Percentiles rank a stretch among this genome's conserved stretches.
Conservation (phyloP, 108 stramenopile genomes). For the Seminavis robusta region DNA sequence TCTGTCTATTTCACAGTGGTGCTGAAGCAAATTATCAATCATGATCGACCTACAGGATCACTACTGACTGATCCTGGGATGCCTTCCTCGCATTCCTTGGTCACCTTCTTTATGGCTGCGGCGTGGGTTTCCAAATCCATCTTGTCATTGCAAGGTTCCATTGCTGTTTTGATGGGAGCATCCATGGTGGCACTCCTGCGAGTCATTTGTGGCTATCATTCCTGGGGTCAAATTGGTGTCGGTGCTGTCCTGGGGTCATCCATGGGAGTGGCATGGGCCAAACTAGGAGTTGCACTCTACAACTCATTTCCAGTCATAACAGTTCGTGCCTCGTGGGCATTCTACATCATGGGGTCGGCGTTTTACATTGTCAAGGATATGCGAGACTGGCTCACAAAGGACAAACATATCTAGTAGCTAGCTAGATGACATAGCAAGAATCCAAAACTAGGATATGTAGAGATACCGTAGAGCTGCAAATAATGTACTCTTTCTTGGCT, state of each 20-base stretch:
- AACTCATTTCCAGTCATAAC: no score
- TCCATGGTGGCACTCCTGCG: not conserved
- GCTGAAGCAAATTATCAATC: conserved; percentile 3
- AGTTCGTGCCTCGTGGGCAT: not conserved
- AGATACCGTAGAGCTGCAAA: no score
- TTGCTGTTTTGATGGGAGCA: not conserved
- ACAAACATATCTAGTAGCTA: conserved; percentile 7
- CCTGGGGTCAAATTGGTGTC: conserved; percentile 1
- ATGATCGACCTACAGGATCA: conserved; percentile 1
- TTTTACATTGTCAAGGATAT: not conserved
- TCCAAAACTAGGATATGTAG: no score
- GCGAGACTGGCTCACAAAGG: not conserved
- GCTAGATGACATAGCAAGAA: no score
- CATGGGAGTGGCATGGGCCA: not conserved
- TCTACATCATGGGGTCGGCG: conserved; percentile 2
- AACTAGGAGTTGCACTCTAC: not conserved
- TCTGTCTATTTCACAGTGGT: not conserved
- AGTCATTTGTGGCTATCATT: conserved; percentile 9
- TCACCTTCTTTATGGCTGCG: conserved; percentile 4
- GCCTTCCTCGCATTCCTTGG: conserved; percentile 10
- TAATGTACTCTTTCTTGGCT: no score
- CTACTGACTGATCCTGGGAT: conserved; percentile 9
- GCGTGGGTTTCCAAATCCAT: not conserved
- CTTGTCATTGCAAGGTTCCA: not conserved
- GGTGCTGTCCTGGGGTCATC: not conserved